Evolutionary conservation across 768 basidiomycete species (phyloP), one percentile per base, ranked within the genome.

Genomic region (Boletus sp.): DNA sequence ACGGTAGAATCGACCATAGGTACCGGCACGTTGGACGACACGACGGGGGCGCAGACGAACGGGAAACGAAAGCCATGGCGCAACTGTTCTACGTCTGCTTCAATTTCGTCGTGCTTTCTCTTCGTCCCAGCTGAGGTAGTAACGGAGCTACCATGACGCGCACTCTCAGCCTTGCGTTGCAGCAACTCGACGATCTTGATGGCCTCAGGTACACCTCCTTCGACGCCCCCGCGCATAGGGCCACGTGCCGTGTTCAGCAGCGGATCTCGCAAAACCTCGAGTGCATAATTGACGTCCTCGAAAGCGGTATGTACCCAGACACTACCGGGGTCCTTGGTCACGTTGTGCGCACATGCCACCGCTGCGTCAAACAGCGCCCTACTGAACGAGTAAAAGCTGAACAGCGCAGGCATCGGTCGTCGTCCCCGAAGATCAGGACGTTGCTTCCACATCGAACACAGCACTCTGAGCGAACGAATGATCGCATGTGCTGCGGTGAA

Each of bases 401-500:
- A 78, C 38, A 78, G 63, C 3, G 78, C 75, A n/a, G 78, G 77
- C 15, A 73, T 69, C 25, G 69, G 72, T 29, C 68, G 66, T 23
- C 63, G 67, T 23, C 60, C 66, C 7, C 67, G 67, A n/a, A 70
- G 62, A 34, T 70, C 68, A 5, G 68, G 69, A 11, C 69, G 58
- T 37, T 71, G 66, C 40, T 72, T 72, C 74, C 75, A 76, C 57
- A 73, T 66, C 19, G 64, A 59, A 57, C 76, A 76, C 41, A 82
- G 65, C 40, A 74, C 57, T 51, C 73, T 73, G 38, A 76, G 72
- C 0, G 85, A 81, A 53, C 76, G 77, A 34, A 90, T 74, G 53
- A 90, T 79, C 3, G 70, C 68, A 61, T 88, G 87, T 10, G 87
- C 86, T 2, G 90, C 87, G 50, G 79, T 80, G 38, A 87, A 74